Evolutionary conservation across 805 yeast genomes (phyloP), one percentile per base, ranked within the genome.

Genomic region (Zygoascus flipseniorum): DNA sequence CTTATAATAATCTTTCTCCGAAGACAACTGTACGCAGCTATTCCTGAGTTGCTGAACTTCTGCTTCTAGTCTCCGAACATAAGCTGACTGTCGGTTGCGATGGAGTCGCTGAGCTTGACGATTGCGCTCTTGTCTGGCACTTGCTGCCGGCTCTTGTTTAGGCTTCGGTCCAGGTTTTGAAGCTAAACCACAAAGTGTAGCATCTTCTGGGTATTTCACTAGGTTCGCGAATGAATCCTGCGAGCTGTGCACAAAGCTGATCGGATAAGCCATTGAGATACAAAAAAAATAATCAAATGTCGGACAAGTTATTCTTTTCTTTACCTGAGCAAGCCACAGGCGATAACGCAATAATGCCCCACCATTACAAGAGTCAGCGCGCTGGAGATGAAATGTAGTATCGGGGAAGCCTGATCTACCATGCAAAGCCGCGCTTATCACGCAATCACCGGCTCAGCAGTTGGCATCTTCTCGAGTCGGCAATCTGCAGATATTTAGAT

Each of bases 61-160:
- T 10, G 52, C 42, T 28, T 50, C 52, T 16, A 50, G 39, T 31
- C 46, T 26, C 8, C 31, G 46, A 9, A 50, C 31, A 31, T 50
- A 50, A 2, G 52, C 5, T 23, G 37, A 9, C 18, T 50, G 45
- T 20, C 52, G 46, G 52, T 37, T 50, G 10, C 52, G 35, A 43
- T 50, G 52, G 4, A 50, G n/a, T 43, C 52, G 19, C 47, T 50
- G 52, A 16, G 52, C 52, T 19, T 50, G 52, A 10, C 52, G 31
- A 18, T 50, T 50, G 5, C 23, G 48, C 19, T 31, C 52, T 43
- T 50, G 52, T 26, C 52, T 16, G 6, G 39, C 16, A 18, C 23
- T 19, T 5, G 35, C 23, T 14, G 52, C 45, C n/a, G 47, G 41
- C 26, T 42, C 37, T 8, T 14, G 26, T 18, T 50, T 50, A 2